Evolutionary conservation across 2,329 filamentous ascomycete genomes (phyloP).

Genomic region (Apiospora hydei): DNA sequence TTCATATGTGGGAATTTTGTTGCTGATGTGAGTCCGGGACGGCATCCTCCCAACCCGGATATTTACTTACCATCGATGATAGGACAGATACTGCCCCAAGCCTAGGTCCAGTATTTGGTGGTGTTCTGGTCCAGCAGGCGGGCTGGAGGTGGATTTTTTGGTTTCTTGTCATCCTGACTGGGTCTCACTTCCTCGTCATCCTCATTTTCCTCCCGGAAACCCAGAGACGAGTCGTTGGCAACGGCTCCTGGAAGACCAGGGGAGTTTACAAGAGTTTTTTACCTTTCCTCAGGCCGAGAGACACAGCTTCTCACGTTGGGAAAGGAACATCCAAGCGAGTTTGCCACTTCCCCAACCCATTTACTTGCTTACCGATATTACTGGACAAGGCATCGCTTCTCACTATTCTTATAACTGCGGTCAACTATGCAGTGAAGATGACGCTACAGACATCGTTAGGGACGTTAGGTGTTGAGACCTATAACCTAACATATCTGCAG

Average conservation of each 20-base stretch:
- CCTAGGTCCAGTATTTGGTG: constrained; percentile 44
- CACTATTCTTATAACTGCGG: not conserved
- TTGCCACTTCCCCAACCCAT: not conserved
- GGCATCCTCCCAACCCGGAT: not conserved
- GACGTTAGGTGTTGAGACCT: not conserved
- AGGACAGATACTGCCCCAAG: constrained; percentile 29
- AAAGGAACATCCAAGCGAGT: not conserved
- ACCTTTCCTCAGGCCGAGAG: not conserved
- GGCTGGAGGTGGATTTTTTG: constrained; percentile 50
- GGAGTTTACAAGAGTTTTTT: not conserved
- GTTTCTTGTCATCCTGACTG: constrained; percentile 45
- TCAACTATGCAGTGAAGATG: not conserved
- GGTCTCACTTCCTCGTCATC: constrained; percentile 31
- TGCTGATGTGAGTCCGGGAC: constrained; percentile 22
- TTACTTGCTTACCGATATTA: not conserved
- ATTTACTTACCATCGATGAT: not conserved
- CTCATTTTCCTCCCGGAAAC: constrained; percentile 22
- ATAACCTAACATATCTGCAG: not conserved
- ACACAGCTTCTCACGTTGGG: not conserved
- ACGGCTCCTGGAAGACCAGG: not conserved
- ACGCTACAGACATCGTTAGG: not conserved
- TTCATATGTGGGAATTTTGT: constrained; percentile 11
- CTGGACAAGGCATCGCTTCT: not conserved
- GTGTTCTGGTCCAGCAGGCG: constrained; percentile 41
- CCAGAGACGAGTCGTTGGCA: not conserved